These are phyloP conservation scores for Eimeria maxima DNA, from an alignment of 169 alveolate species.

Conservation along the genomic window DNA sequence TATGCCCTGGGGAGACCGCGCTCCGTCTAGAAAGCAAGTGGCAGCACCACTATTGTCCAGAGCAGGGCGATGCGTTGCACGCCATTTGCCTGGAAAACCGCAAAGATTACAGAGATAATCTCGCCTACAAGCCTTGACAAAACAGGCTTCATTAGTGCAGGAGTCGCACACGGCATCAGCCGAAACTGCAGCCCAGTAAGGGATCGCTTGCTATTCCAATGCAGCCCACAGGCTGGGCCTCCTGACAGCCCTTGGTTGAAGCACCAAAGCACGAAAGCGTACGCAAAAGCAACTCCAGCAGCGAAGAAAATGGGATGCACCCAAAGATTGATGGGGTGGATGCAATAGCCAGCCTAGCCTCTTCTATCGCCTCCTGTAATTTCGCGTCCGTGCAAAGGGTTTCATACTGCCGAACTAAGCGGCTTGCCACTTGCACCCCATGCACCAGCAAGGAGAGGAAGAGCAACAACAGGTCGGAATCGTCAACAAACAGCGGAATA, in stretches of 20 bases:
- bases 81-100: slow-evolving; percentile 60
- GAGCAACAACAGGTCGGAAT: slow-evolving; percentile 40
- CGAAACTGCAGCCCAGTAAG: background rate
- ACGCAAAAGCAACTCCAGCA: slow-evolving; percentile 81
- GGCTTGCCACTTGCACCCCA: slow-evolving; percentile 65
- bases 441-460: slow-evolving; percentile 70
- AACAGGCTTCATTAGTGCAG: background rate
- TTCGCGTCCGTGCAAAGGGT: slow-evolving; percentile 45
- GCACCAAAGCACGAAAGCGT: background rate
- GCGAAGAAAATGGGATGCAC: slow-evolving; percentile 70
- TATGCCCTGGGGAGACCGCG: background rate
- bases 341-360: slow-evolving; percentile 56
- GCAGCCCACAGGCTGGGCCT: background rate
- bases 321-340: slow-evolving; percentile 76
- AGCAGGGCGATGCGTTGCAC: background rate
- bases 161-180: background rate
- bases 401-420: slow-evolving; percentile 51
- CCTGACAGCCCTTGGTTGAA: background rate
- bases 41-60: background rate
- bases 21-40: background rate
- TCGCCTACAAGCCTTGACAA: background rate
- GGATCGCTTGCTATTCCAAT: background rate
- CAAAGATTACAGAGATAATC: background rate
- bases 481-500: slow-evolving; percentile 81
- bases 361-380: slow-evolving; percentile 47